Base-by-base conservation (phyloP, 2,329 filamentous ascomycete species). In the Bipolaris gigantea region DNA sequence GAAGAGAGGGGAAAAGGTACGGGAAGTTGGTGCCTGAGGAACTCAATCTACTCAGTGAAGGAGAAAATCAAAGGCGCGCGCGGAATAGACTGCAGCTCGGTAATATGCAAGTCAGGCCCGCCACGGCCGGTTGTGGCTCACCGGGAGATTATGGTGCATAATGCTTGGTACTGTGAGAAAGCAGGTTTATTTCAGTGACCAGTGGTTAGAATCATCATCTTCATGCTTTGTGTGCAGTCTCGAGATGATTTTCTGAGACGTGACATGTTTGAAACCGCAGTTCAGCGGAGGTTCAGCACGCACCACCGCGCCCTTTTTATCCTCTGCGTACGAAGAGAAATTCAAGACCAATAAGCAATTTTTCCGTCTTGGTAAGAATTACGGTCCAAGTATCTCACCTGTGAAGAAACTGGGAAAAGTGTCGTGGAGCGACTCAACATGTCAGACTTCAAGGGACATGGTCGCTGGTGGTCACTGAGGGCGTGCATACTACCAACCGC, bases 261-360 rank as follows among this genome's bases (percentile, higher is more conserved):
- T 27, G 44, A 52, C 49, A 38, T 53, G 63, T 64, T 42, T 61
- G 60, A 57, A 52, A 40, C 50, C 48, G 38, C 25, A 42, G 50
- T 62, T 48, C 50, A 47, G 51, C 41, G 44, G 47, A 27, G 40
- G 40, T 50, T 46, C 48, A 45, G 35, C 51, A 35, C 27, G 15
- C 8, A 25, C 10, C 36, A 13, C 4, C 18, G 13, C 21, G 19
- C n/a, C 5, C n/a, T 18, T 16, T 32, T 16, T 32, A n/a, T n/a
- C 33, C 10, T 43, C 10, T 25, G 11, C n/a, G 13, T 30, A 27
- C 33, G 32, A 32, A 32, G 25, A 32, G 40, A 33, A 43, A 11
- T 16, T 1, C 10, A 16, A 19, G 16, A 21, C 4, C 13, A 11
- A 32, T 25, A 42, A 13, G 40, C 25, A 15, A 19, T 11, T 7